Evolutionary conservation across 2,329 filamentous ascomycete genomes (phyloP), one percentile per base, ranked within the genome.

Genomic region (Claviceps quebecensis): DNA sequence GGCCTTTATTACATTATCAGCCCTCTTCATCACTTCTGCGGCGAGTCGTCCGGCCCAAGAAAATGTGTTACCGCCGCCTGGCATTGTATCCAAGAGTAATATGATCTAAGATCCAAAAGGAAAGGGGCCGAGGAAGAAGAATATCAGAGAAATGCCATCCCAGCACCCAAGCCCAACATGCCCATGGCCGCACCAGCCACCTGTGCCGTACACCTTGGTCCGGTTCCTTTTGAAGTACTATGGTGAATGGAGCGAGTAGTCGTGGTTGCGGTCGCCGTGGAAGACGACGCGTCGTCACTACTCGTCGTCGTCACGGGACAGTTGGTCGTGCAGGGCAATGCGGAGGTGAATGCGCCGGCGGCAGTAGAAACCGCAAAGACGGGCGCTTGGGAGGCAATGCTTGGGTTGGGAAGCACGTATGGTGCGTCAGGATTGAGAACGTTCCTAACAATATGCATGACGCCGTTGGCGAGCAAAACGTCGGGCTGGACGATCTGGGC

Each of bases 361-460:
- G 63, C 66, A 5, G 68, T 71, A 4, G 77, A 80, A 52, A 72
- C 72, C 23, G 67, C 65, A 65, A 77, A 86, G 1, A 74, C 80
- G 4, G 75, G 70, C 0, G 68, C 60, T 39, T 76, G 74, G 1
- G 72, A 70, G 23, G 58, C 59, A 1, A 63, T 55, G 3, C 59
- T 61, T 6, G 68, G 65, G 46, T 74, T 63, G 0, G 72, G 72
- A 17, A 56, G 54, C 3, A 60, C 63, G 2, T 56, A 57, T 14
- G 64, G 53, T 4, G 60, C 65, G 39, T 70, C 60, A 1, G 71
- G 73, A 58, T 72, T 75, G 34, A 77, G 63, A 7, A 75, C 71
- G 52, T 68, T 70, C 59, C 82, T 77, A 52, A 81, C 69, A 45
- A 81, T 67, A 60, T 81, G 78, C 19, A 80, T 62, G 47, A 81